Evolutionary conservation across 2,329 filamentous ascomycete species (phyloP).

Genomic region (Paecilomyces variotii): DNA sequence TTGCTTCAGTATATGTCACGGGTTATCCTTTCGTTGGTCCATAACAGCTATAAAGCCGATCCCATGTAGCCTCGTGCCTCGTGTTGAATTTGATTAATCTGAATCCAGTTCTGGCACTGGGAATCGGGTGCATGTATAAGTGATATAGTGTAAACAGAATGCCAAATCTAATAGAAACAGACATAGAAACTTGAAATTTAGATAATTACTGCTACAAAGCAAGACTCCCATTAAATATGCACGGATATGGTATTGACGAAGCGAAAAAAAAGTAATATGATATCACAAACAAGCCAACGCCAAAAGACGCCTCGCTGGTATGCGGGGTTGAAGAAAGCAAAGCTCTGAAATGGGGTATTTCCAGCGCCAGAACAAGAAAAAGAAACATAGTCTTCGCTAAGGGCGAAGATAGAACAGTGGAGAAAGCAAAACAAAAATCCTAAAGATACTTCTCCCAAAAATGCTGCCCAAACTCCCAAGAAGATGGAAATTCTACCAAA

Average conservation of each 20-base stretch:
- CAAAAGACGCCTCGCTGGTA: neutral
- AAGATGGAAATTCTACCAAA: neutral
- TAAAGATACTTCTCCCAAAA: neutral
- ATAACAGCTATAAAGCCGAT: no score
- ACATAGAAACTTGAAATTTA: neutral
- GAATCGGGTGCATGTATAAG: no score
- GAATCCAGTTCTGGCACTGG: no score
- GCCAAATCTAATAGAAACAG: no score
- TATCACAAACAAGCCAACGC: neutral
- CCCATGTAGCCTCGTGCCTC: no score
- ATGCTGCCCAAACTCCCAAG: neutral
- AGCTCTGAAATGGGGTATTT: neutral
- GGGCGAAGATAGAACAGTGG: neutral
- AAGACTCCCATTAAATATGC: neutral
- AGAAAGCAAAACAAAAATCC: neutral
- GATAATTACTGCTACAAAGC: neutral
- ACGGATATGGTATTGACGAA: neutral
- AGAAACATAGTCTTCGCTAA: neutral
- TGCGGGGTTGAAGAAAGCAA: neutral
- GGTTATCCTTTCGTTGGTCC: no score
- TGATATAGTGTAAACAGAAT: no score
- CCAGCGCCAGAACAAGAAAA: neutral
- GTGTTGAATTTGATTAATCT: no score
- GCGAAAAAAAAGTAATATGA: neutral
- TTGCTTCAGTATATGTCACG: no score